Evolutionary conservation across 441 rosid species (phyloP), one percentile per base, ranked within the genome.

Genomic region (Adansonia gregorii): DNA sequence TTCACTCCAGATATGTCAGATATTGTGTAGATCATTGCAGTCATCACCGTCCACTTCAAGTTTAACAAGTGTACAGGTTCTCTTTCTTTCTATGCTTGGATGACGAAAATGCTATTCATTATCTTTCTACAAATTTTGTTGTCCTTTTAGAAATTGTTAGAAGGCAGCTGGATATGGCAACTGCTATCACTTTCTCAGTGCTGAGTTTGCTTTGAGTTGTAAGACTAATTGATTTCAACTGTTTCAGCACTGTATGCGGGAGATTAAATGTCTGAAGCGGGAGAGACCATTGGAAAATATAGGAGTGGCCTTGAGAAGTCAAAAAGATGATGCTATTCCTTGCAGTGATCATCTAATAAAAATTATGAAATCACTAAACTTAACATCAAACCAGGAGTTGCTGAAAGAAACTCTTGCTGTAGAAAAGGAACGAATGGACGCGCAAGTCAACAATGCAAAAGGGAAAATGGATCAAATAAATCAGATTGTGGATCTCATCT

Each of bases 371-470:
- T 81, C 87, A 60, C 86, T 92, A 59, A 79, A 87, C 81, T 84
- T 95, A 86, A 82, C 83, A 75, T 84, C 97, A 31, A 89, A 86
- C 68, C 88, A 83, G 70, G 98, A 90, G 75, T 81, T 95, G 77
- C 84, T 92, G 35, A 93, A 85, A 83, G 98, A 95, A 82, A 93
- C 89, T 82, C 55, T 95, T 41, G 93, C 98, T 41, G 86, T 92
- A 63, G 97, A 92, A 84, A 92, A 89, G 82, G 94, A 91, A 87
- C 90, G 93, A 84, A 77, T 83, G 74, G 77, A 82, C 63, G 82
- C 84, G 22, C 85, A 86, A 72, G 70, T 66, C 74, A 77, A 75
- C 59, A 85, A 85, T 75, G 82, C 79, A 4, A 82, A 84, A 66
- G 87, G 81, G 51, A 78, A 84, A 63, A 75, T 79, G 31, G 86